Conservation (phyloP, 371 early-diverging fungal genomes). For the Scutellospora calospora region DNA sequence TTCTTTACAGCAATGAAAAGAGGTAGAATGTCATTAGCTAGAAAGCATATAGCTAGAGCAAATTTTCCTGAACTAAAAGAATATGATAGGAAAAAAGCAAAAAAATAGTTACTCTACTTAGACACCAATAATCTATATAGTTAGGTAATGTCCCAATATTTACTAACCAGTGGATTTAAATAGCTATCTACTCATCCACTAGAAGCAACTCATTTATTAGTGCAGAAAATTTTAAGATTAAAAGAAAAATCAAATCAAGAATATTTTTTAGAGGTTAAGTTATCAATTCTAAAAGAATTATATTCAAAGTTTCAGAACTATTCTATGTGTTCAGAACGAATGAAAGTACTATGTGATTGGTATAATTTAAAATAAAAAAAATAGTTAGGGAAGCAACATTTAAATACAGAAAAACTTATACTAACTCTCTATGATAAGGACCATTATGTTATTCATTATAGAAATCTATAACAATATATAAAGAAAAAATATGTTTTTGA, state of each 20-base stretch:
- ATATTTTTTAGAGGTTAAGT: conserved; percentile 28
- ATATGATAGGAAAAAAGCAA: conserved; percentile 14
- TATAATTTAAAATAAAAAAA: conserved; percentile 33
- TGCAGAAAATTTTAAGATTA: conserved; percentile 14
- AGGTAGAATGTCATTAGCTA: conserved; percentile 35
- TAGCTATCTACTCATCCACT: conserved; percentile 19
- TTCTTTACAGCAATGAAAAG: conserved; percentile 27
- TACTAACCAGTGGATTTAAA: conserved; percentile 32
- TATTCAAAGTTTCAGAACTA: not conserved
- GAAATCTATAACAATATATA: conserved; percentile 10
- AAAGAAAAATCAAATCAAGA: conserved; percentile 32
- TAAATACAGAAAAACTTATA: conserved; percentile 36
- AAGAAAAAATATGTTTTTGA: not conserved
- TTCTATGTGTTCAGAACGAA: conserved; percentile 26
- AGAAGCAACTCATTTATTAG: conserved; percentile 3
- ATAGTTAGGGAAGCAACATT: conserved; percentile 18
- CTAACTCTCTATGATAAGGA: conserved; percentile 38
- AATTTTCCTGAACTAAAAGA: conserved; percentile 25
- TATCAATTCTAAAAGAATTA: conserved; percentile 32
- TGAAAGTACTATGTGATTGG: not conserved
- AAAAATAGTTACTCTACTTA: conserved; percentile 12
- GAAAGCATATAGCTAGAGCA: conserved; percentile 9
- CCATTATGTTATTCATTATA: conserved; percentile 4
- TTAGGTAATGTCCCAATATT: conserved; percentile 41
- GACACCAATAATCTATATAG: conserved; percentile 37